These are phyloP conservation scores for Jaapia argillacea DNA, from an alignment of 768 basidiomycete species.

Conservation along the genomic window DNA sequence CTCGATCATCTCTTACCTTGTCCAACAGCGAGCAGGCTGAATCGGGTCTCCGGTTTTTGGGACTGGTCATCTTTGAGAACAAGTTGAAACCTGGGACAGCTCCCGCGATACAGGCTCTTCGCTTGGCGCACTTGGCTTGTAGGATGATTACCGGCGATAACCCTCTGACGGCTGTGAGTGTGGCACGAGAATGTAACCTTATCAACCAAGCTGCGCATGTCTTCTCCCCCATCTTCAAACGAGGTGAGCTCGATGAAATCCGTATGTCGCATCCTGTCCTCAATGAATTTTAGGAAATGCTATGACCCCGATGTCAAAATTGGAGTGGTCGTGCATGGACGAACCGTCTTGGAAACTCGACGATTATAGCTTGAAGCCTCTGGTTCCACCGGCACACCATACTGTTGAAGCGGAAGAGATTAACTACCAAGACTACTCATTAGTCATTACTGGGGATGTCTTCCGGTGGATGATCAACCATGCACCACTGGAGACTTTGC, in stretches of 20 bases:
- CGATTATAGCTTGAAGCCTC: constrained; percentile 77
- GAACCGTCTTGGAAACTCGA: constrained; percentile 81
- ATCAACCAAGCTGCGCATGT: constrained; percentile 85
- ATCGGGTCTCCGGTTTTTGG: constrained; percentile 80
- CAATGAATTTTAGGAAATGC: constrained; percentile 36
- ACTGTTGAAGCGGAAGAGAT: constrained; percentile 63
- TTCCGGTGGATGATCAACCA: constrained; percentile 98
- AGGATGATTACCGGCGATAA: constrained; percentile 99
- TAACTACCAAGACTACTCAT: constrained; percentile 78
- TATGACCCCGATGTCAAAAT: constrained; percentile 39
- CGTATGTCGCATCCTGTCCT: not conserved
- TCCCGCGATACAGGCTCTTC: constrained; percentile 81
- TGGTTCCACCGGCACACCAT: constrained; percentile 59
- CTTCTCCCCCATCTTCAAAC: constrained; percentile 71
- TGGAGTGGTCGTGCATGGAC: constrained; percentile 92
- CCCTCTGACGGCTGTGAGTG: constrained; percentile 91
- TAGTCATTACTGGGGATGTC: constrained; percentile 89
- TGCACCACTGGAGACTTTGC: constrained; percentile 87
- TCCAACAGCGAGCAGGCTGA: constrained; percentile 83
- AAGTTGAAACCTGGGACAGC: constrained; percentile 89
- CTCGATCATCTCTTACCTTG: not conserved
- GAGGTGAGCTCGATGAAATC: constrained; percentile 35
- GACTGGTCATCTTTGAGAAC: constrained; percentile 96
- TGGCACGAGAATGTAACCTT: constrained; percentile 87
- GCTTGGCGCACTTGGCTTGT: constrained; percentile 84